Percentiles rank a stretch among this genome's conserved stretches.
phyloP scores from a whole-genome alignment of 352 stramenopile genomes.

The Globisporangium megalacanthum region DNA sequence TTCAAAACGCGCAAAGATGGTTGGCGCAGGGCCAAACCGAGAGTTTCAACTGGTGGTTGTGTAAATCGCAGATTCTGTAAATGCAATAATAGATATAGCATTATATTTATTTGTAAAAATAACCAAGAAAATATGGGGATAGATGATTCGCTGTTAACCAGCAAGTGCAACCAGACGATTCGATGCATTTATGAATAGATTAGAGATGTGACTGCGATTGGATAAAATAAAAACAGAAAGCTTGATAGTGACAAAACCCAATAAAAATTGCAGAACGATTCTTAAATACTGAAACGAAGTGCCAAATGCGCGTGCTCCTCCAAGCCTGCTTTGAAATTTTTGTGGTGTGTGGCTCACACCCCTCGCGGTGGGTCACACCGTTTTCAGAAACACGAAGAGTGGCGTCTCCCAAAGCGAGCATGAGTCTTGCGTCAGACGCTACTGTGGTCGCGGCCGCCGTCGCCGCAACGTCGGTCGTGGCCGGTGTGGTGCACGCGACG shows the following conservation, averaged over 20 bases:
- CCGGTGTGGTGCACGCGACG: neutral
- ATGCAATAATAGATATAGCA: no score
- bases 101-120: no score
- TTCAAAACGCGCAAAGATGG: slow-evolving; percentile 13
- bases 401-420: neutral
- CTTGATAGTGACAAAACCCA: neutral
- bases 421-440: neutral
- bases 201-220: no score
- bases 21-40: slow-evolving; percentile 14
- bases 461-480: neutral
- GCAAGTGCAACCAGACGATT: no score
- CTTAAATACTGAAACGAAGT: neutral
- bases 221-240: neutral
- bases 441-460: neutral
- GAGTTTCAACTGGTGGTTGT: no score
- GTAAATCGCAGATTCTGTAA: no score
- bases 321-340: neutral
- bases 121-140: no score
- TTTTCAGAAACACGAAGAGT: neutral
- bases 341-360: neutral
- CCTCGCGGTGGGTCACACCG: neutral
- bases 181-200: no score
- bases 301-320: neutral
- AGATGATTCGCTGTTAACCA: no score
- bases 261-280: neutral